Evolutionary conservation across 768 basidiomycete genomes (phyloP), one percentile per base, ranked within the genome.

Genomic region (Pholiota microspora): DNA sequence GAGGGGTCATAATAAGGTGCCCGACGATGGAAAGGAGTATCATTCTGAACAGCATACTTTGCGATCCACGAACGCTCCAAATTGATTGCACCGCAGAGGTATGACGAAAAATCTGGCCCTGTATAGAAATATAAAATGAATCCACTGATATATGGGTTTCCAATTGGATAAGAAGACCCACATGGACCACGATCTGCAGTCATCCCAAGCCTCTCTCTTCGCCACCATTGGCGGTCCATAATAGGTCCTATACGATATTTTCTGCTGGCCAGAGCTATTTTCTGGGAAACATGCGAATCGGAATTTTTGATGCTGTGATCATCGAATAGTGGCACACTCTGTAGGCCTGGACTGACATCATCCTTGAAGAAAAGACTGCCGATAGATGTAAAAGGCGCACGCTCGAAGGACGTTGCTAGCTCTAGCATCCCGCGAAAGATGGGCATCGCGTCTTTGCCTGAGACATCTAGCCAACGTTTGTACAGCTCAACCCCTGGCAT

Each of bases 311-410:
- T 28, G 42, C 52, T 18, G 48, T 31, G 59, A 54, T 24, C 52
- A 15, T 28, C 57, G 42, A 58, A 61, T 2, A 61, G 58, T 38
- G 59, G 55, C 21, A 45, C 36, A 23, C 29, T 32, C 36, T 51
- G 62, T n/a, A 63, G 48, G 12, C 54, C 56, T 10, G 51, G 29
- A 23, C 48, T 29, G 3, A 66, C 59, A 44, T 71, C 70, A 23
- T 68, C 58, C 53, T 65, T 70, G 62, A 66, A 73, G 54, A 72
- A 73, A 42, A 73, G 55, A 49, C 70, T 73, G 28, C 71, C 72
- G n/a, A 67, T 63, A 18, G 62, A 64, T 13, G 69, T 60, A 53
- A 74, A 72, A n/a, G 27, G 48, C 29, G 56, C 35, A 10, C 21
- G 46, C 34, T 54, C 25, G 25, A 71, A 59, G 21, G 45, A 53